Evolutionary conservation across 2,329 filamentous ascomycete genomes (phyloP).

Genomic region (Pseudopithomyces maydicus): DNA sequence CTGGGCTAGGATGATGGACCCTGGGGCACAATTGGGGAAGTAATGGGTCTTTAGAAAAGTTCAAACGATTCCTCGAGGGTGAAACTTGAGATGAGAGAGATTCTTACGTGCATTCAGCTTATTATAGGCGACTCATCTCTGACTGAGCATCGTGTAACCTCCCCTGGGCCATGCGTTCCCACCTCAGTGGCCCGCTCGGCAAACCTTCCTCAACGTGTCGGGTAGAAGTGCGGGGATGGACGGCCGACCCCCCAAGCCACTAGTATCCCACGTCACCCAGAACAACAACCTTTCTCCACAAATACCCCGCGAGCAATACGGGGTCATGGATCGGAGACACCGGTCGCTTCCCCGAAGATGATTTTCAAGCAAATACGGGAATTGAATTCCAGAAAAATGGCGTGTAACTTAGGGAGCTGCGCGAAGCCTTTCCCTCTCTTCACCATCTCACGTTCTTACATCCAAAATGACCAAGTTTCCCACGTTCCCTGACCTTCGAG

Average conservation of each 20-base stretch:
- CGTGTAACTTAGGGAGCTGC: not conserved
- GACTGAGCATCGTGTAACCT: slow-evolving; percentile 4
- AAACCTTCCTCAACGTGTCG: slow-evolving; percentile 16
- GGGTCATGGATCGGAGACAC: not conserved
- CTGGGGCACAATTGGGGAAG: not conserved
- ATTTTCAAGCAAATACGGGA: not conserved
- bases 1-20: not conserved
- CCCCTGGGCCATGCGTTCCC: not conserved
- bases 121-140: not conserved
- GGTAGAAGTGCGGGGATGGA: slow-evolving; percentile 9
- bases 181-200: slow-evolving; percentile 9
- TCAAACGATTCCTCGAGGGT: not conserved
- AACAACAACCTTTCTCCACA: not conserved
- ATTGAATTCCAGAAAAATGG: not conserved
- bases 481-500: slow-evolving; percentile 12
- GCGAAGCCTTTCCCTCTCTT: not conserved
- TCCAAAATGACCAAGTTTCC: not conserved
- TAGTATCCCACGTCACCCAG: slow-evolving; percentile 8
- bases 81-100: not conserved
- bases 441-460: not conserved
- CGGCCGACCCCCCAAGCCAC: not conserved
- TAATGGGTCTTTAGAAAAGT: not conserved
- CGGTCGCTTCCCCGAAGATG: not conserved
- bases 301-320: not conserved
- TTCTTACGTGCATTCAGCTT: not conserved